These are phyloP conservation scores for Termitomyces sp. DNA, from an alignment of 768 basidiomycete species.

Conservation along the genomic window DNA sequence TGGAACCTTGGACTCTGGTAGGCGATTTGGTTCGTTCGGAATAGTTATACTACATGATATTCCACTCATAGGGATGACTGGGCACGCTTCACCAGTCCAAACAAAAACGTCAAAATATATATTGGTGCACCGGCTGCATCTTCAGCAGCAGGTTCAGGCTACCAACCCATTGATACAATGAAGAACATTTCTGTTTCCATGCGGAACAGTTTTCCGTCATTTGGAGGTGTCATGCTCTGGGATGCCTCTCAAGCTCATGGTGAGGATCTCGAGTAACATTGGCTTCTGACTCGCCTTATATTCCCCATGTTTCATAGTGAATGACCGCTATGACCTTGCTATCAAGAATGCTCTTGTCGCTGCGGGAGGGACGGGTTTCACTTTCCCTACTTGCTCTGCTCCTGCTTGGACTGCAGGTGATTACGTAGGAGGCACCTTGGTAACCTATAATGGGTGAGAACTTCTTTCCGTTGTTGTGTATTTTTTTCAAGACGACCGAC, in stretches of 20 bases:
- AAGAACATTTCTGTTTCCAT: slow-evolving; percentile 41
- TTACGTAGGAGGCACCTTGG: slow-evolving; percentile 47
- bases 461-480: background rate
- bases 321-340: slow-evolving; percentile 51
- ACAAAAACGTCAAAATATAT: slow-evolving; percentile 58
- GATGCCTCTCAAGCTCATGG: slow-evolving; percentile 43
- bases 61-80: slow-evolving; percentile 47
- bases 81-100: slow-evolving; percentile 53
- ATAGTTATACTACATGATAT: background rate
- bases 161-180: slow-evolving; percentile 42
- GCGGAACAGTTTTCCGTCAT: slow-evolving; percentile 54
- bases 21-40: background rate
- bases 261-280: slow-evolving; percentile 24
- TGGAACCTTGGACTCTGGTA: slow-evolving; percentile 63
- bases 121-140: slow-evolving; percentile 59
- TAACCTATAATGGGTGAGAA: slow-evolving; percentile 49
- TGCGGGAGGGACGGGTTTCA: slow-evolving; percentile 66
- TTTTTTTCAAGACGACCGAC: background rate
- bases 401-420: slow-evolving; percentile 44
- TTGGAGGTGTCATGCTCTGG: slow-evolving; percentile 60
- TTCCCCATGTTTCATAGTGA: slow-evolving; percentile 28
- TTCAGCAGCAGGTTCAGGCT: slow-evolving; percentile 55
- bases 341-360: slow-evolving; percentile 55
- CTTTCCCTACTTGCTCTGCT: slow-evolving; percentile 55
- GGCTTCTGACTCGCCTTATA: slow-evolving; percentile 12